Percentiles rank a stretch among this genome's conserved stretches.
Evolutionary conservation across 2,329 filamentous ascomycete genomes (phyloP).

Genomic region (Blastomyces percursus): DNA sequence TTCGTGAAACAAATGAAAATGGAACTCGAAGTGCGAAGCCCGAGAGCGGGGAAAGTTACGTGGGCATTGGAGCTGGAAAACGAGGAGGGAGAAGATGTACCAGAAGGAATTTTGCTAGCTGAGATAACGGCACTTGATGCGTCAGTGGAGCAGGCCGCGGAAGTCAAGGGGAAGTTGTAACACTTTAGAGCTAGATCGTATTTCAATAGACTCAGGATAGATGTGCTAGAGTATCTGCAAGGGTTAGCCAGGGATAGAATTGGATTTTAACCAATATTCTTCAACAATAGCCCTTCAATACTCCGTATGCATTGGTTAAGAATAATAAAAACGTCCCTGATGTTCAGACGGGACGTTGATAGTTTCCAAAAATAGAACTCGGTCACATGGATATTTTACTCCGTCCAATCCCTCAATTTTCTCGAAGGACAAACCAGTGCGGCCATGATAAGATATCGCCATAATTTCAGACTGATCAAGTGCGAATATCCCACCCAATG

Average conservation of each 20-base stretch:
- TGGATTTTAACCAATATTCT: neutral
- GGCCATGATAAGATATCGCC: neutral
- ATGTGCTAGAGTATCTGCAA: neutral
- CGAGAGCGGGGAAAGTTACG: conserved; percentile 37
- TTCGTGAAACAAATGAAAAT: conserved; percentile 60
- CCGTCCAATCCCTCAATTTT: neutral
- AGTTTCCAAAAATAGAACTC: neutral
- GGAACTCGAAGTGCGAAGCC: conserved; percentile 52
- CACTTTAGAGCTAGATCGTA: neutral
- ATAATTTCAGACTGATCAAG: neutral
- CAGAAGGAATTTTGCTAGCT: conserved; percentile 44
- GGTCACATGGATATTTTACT: neutral
- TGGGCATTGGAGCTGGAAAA: conserved; percentile 45
- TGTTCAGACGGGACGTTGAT: neutral
- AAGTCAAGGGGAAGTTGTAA: conserved; percentile 24
- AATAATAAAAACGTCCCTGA: no score
- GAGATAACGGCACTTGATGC: conserved; percentile 33
- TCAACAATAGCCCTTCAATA: no score
- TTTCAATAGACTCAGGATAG: neutral
- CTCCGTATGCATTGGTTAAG: no score
- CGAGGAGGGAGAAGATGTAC: conserved; percentile 42
- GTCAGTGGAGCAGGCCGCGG: conserved; percentile 5
- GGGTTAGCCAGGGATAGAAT: neutral
- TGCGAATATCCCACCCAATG: neutral
- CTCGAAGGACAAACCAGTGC: neutral